A percentile compares a stretch with the other conserved stretches of the same genome.
Evolutionary conservation across 306 rosid species (phyloP).

Genomic region (Citrullus mucosospermus): DNA sequence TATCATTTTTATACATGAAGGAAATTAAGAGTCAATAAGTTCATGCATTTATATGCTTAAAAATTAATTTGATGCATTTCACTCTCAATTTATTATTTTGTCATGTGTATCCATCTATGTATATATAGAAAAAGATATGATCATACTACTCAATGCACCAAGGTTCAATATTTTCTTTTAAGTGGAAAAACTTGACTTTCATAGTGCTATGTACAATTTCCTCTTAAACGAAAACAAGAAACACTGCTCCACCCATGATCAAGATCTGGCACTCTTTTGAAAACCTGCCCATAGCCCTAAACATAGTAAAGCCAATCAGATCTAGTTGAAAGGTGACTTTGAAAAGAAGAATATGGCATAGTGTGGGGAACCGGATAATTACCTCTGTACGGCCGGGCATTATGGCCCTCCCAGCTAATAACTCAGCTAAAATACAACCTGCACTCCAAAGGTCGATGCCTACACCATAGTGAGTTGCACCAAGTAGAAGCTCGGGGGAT

Average conservation of each 20-base stretch:
- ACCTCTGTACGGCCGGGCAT: slow-evolving; percentile 99
- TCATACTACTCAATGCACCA: not conserved
- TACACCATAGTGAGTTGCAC: slow-evolving; percentile 79
- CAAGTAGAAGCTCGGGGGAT: slow-evolving; percentile 92
- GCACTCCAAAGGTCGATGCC: slow-evolving; percentile 96
- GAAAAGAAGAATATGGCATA: not conserved
- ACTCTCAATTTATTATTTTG: too few species aligned
- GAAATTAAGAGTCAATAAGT: too few species aligned
- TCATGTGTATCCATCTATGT: too few species aligned
- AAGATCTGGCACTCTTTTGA: not conserved
- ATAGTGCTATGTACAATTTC: not conserved
- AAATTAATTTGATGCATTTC: too few species aligned
- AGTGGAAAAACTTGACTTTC: too few species aligned
- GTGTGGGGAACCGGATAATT: not conserved
- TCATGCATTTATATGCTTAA: too few species aligned
- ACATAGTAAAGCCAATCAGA: not conserved
- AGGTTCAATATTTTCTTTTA: not conserved
- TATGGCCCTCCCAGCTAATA: slow-evolving; percentile 86
- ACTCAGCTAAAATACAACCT: slow-evolving; percentile 90
- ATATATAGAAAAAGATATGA: too few species aligned
- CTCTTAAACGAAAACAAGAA: not conserved
- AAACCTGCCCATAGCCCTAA: too few species aligned
- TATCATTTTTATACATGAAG: too few species aligned
- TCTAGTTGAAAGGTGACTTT: not conserved
- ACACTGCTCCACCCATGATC: not conserved